Base-by-base conservation (phyloP, 805 yeast genomes). In the Wickerhamiella australiensis region DNA sequence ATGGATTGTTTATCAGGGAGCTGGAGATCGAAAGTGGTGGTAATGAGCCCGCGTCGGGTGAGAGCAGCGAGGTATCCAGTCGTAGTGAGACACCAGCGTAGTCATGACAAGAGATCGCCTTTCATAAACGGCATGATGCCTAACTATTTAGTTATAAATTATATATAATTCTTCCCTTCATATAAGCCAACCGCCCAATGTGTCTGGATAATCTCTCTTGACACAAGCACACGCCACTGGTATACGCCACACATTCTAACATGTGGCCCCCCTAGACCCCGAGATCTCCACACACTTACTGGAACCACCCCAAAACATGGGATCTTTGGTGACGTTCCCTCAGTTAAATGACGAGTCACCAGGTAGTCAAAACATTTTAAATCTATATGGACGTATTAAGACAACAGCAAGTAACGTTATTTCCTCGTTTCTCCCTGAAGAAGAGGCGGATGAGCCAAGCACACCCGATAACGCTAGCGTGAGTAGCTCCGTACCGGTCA, bases 341-440 rank as follows among this genome's bases (percentile, higher is more conserved):
- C 37, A n/a, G 25, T 12, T 27, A 27, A 31, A 25, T 11, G 49
- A 46, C 26, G 49, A 46, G 43, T 21, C 43, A 17, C 20, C 49
- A 20, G 8, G 20, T n/a, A 13, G 37, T 21, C 44, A 31, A n/a
- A 36, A 36, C 21, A 6, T 49, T 6, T 7, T 21, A n/a, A 45
- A 49, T 27, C 6, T 51, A 25, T 58, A 57, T 42, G 54, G 48
- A 12, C 49, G 51, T 37, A 49, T 58, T 23, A 50, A 44, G 13
- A 44, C 54, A 3, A 59, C 58, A 2, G 61, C 60, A 2, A 31
- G 57, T 15, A 45, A 41, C 1, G 54, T 58, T 31, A 38, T 57
- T 38, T 47, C 50, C 1, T 49, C 56, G 9, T 18, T 56, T 21
- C 47, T 51, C 15, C 40, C 52, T 9, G 56, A 50, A 21, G 61